These are phyloP conservation scores for Cyphellophora attinorum DNA, from an alignment of 2,329 filamentous ascomycete genomes.

Conservation along the genomic window DNA sequence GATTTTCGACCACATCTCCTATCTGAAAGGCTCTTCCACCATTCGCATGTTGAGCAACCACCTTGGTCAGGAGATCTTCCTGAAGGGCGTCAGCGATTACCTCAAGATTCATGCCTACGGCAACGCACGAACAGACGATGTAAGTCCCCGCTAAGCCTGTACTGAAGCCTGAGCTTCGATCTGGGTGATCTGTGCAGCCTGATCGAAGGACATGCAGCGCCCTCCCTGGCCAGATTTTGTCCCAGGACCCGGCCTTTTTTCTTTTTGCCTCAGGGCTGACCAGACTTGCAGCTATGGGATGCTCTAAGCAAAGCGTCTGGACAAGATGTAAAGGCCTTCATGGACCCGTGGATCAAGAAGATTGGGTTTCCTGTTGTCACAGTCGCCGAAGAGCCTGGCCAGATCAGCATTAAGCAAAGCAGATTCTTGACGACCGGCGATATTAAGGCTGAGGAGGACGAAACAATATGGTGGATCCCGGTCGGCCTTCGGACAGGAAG, in stretches of 20 bases:
- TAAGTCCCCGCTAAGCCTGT: too few relatives aligned
- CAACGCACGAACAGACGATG: conserved; percentile 78
- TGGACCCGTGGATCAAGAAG: conserved; percentile 91
- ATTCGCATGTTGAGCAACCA: conserved; percentile 94
- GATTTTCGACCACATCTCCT: conserved; percentile 95
- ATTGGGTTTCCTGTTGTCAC: conserved; percentile 91
- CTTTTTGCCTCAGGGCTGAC: too few relatives aligned
- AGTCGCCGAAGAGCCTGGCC: conserved; percentile 70
- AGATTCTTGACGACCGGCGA: conserved; percentile 90
- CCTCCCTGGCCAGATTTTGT: too few relatives aligned
- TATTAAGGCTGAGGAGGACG: conserved; percentile 80
- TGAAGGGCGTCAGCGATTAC: conserved; percentile 83
- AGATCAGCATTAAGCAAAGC: conserved; percentile 73
- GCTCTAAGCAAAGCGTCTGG: conserved; percentile 81
- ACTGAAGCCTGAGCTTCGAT: too few relatives aligned
- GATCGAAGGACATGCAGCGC: too few relatives aligned
- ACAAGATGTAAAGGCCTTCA: conserved; percentile 74
- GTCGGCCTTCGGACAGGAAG: conserved; percentile 72
- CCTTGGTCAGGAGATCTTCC: conserved; percentile 77
- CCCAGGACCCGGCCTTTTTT: too few relatives aligned
- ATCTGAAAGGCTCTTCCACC: conserved; percentile 90
- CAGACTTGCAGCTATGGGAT: too few relatives aligned
- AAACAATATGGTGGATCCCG: conserved; percentile 92
- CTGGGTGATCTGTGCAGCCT: too few relatives aligned
- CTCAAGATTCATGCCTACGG: conserved; percentile 77